Percentiles rank a stretch among this genome's conserved stretches.
phyloP scores from a whole-genome alignment of 1,139 yeast species.

The Taiozyma sp. region DNA sequence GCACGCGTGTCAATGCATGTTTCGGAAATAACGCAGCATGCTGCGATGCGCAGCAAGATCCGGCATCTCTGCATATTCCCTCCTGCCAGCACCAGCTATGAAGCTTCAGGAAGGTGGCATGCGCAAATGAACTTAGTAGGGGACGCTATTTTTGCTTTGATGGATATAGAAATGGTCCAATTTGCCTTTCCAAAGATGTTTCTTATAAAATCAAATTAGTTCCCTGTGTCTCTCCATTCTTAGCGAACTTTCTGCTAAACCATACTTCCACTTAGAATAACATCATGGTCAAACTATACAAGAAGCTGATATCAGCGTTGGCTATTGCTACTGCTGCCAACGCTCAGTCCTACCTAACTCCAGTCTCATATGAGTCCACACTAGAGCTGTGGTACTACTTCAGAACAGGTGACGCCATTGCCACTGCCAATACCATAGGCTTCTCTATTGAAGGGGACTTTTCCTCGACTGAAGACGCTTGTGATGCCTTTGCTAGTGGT shows the following conservation, averaged over 20 bases:
- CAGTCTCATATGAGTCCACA: slow-evolving; percentile 12
- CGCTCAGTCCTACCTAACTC: slow-evolving; percentile 15
- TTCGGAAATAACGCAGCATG: background rate
- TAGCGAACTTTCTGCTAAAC: background rate
- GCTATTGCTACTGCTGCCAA: slow-evolving; percentile 7
- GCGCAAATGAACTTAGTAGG: background rate
- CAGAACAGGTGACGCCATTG: slow-evolving; percentile 12
- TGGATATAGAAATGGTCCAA: background rate
- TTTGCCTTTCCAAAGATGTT: background rate
- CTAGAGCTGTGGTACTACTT: slow-evolving; percentile 19
- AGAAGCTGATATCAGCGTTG: background rate
- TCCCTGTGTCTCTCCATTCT: slow-evolving; percentile 1
- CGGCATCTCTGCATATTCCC: background rate
- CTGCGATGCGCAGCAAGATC: background rate
- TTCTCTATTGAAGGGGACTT: slow-evolving; percentile 12
- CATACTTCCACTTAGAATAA: background rate
- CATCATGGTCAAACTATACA: slow-evolving; percentile 5
- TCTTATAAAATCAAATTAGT: slow-evolving; percentile 6
- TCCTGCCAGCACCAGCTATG: background rate
- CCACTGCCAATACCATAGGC: slow-evolving; percentile 11
- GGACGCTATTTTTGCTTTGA: background rate
- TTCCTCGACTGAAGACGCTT: slow-evolving; percentile 8
- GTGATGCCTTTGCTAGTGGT: slow-evolving; percentile 14
- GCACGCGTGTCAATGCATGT: background rate
- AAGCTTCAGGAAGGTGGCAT: background rate